phyloP scores from a whole-genome alignment of 805 yeast genomes.

The Kluyveromyces nonfermentans region DNA sequence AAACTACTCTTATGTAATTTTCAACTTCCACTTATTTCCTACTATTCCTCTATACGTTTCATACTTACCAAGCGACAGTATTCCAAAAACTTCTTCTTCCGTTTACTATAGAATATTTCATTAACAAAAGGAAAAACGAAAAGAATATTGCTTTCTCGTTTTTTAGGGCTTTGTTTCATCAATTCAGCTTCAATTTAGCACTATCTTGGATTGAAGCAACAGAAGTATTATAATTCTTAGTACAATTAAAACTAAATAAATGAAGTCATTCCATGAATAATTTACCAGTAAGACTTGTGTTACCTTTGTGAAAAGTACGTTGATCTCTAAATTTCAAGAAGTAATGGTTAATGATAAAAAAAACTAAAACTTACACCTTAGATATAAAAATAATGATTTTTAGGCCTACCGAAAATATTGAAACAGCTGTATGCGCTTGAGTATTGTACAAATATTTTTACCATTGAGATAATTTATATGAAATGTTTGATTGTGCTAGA shows the following conservation, averaged over 20 bases:
- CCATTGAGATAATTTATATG: no score
- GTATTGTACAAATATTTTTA: no score
- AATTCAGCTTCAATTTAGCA: not conserved
- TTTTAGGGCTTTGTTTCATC: not conserved
- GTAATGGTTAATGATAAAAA: not conserved
- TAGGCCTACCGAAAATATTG: not conserved
- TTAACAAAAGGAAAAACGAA: not conserved
- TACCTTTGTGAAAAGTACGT: not conserved
- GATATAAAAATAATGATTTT: no score
- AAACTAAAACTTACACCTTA: no score
- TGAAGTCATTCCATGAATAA: no score
- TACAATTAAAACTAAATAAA: no score
- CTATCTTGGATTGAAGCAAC: not conserved
- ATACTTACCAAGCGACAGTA: no score
- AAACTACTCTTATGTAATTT: not conserved
- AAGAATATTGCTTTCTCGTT: not conserved
- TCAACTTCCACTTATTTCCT: not conserved
- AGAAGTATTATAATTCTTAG: no score
- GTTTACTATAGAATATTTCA: not conserved
- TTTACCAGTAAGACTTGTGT: not conserved
- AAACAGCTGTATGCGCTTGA: conserved; percentile 16
- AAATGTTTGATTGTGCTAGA: no score
- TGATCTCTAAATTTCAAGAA: not conserved
- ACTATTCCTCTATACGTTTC: no score
- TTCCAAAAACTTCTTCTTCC: not conserved